phyloP scores from a whole-genome alignment of 148 eudicot species.

The Arctostaphylos glauca region DNA sequence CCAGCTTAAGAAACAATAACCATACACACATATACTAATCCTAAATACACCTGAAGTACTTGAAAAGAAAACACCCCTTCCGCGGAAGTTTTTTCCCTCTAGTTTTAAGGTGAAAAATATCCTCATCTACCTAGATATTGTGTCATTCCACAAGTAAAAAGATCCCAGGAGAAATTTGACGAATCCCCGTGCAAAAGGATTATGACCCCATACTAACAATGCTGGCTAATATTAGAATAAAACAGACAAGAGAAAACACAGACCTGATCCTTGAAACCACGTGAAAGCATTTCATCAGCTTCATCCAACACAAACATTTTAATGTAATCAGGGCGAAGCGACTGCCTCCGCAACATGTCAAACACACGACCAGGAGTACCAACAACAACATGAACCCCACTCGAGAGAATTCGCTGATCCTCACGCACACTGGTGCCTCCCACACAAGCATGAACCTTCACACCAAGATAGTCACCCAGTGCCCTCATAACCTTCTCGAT shows the following conservation, averaged over 20 bases:
- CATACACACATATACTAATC: background rate
- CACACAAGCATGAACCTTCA: slow-evolving; percentile 52
- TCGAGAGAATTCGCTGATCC: slow-evolving; percentile 45
- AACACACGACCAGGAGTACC: slow-evolving; percentile 58
- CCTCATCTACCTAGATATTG: background rate
- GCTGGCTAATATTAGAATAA: background rate
- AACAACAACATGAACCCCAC: slow-evolving; percentile 53
- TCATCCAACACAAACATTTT: slow-evolving; percentile 53
- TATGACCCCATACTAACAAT: background rate
- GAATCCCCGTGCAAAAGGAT: background rate
- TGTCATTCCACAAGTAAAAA: background rate
- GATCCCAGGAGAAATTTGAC: background rate
- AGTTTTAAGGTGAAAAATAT: background rate
- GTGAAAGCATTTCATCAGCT: slow-evolving; percentile 53
- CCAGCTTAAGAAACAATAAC: background rate
- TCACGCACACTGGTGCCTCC: slow-evolving; percentile 49
- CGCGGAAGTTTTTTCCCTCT: background rate
- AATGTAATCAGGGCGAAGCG: slow-evolving; percentile 36
- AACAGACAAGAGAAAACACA: background rate
- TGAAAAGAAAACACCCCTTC: background rate
- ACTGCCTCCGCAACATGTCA: slow-evolving; percentile 45
- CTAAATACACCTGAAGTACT: background rate
- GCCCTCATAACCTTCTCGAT: slow-evolving; percentile 55
- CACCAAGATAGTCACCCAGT: slow-evolving; percentile 50
- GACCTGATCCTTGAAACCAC: slow-evolving; percentile 57